Evolutionary conservation across 176 grass and related monocot species (phyloP).

Genomic region (Musa beccarii): DNA sequence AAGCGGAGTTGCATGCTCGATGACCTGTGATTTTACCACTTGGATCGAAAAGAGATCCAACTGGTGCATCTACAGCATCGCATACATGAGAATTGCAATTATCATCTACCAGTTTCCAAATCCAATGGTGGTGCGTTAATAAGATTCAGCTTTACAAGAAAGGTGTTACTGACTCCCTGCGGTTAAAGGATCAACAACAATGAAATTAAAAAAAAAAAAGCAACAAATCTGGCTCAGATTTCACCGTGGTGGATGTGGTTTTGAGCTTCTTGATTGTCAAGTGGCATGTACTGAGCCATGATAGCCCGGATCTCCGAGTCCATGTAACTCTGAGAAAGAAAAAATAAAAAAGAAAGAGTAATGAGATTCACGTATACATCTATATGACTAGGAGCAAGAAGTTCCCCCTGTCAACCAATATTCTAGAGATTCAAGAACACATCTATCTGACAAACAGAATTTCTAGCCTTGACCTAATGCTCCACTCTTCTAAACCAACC

Average conservation of each 20-base stretch:
- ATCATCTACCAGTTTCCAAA: neutral
- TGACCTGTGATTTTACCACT: too few relatives aligned
- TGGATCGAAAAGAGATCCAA: too few relatives aligned
- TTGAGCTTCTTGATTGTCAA: conserved; percentile 17
- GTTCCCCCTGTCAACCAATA: neutral
- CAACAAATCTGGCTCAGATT: neutral
- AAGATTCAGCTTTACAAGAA: neutral
- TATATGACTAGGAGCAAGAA: too few relatives aligned
- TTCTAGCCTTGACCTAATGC: too few relatives aligned
- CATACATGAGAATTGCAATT: neutral
- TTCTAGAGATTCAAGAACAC: neutral
- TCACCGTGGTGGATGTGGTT: conserved; percentile 4
- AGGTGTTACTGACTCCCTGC: neutral
- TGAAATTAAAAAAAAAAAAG: neutral
- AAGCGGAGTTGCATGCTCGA: too few relatives aligned
- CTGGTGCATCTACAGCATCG: neutral
- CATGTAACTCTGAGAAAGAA: conserved; percentile 10
- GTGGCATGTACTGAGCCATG: conserved; percentile 19
- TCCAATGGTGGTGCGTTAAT: neutral
- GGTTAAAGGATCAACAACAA: neutral
- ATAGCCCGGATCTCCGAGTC: conserved; percentile 11
- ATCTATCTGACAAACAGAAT: neutral
- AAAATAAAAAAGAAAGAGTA: neutral
- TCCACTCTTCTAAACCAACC: too few relatives aligned
- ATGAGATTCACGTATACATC: neutral